Evolutionary conservation across 306 rosid genomes (phyloP), one percentile per base, ranked within the genome.

Genomic region (Trichosanthes truncata): DNA sequence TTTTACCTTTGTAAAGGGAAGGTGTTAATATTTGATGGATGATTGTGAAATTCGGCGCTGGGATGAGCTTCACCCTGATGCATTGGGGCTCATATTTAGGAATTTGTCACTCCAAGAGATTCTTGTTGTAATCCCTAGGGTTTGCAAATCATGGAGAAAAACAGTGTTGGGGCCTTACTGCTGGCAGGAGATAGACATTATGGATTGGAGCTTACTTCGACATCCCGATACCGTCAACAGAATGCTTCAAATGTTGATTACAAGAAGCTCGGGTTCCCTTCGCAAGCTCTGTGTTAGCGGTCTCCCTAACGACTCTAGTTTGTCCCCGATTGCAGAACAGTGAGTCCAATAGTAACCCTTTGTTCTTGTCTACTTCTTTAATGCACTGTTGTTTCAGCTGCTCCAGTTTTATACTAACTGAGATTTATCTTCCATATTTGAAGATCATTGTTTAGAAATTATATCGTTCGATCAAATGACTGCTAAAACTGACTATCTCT

Each of bases 161-260:
- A 93, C 91, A 26, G 94, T 91, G 17, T 71, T 72, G 65, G 98
- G 90, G 46, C 98, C 99, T 62, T 91, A 85, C 66, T 96, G 98
- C 81, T 96, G 99, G 99, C 99, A 93, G 84, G 96, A 93, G 90
- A 90, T 96, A 40, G 92, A 96, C 80, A 88, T 96, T 77, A 89
- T 88, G 62, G 96, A 96, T 14, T 96, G 96, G 98, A 90, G 97
- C 79, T 78, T 67, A 23, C 73, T 82, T 4, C 86, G 87, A 81
- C 81, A 80, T 66, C 85, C 94, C 4, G 88, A 88, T 41, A 85
- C 69, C 48, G 89, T 93, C 8, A 90, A 88, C 43, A 86, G 80
- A 51, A 85, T 96, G 93, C 88, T 93, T 49, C 87, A 85, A 65
- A 75, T 86, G 93, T 87, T 96, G 53, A 83, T 96, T 48, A 71